These are phyloP conservation scores for Dactylellina sp. DNA, from an alignment of 2,329 filamentous ascomycete genomes.

Conservation along the genomic window DNA sequence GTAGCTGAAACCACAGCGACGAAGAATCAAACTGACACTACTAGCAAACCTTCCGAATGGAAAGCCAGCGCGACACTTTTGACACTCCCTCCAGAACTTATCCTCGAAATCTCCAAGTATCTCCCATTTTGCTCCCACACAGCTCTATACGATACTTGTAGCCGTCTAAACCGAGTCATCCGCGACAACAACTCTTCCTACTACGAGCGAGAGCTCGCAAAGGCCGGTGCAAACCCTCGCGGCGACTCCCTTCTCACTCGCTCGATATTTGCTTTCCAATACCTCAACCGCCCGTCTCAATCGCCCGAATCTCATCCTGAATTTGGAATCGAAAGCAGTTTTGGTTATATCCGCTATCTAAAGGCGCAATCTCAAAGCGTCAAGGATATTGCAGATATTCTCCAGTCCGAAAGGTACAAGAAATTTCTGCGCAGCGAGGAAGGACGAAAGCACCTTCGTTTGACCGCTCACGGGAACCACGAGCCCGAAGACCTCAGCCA, in stretches of 20 bases:
- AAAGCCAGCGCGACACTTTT: conserved; percentile 34
- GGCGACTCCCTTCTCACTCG: conserved; percentile 53
- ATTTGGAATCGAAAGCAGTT: conserved; percentile 45
- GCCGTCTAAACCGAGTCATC: conserved; percentile 50
- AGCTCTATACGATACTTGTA: conserved; percentile 51
- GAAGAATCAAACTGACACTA: conserved; percentile 8
- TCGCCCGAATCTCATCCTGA: conserved; percentile 42
- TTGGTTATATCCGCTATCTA: conserved; percentile 52
- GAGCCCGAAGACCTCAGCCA: conserved; percentile 53
- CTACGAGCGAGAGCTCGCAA: conserved; percentile 52
- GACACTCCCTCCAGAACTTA: conserved; percentile 50
- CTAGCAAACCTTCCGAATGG: conserved; percentile 18
- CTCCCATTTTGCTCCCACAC: conserved; percentile 55
- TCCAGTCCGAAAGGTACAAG: conserved; percentile 42
- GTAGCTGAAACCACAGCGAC: not conserved
- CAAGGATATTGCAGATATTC: conserved; percentile 50
- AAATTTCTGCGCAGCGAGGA: conserved; percentile 42
- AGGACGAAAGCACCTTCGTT: conserved; percentile 48
- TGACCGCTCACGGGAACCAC: conserved; percentile 53
- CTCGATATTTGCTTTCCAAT: conserved; percentile 57
- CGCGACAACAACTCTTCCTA: conserved; percentile 53
- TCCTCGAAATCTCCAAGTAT: conserved; percentile 54
- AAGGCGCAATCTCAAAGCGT: conserved; percentile 45
- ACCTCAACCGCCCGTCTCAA: conserved; percentile 44
- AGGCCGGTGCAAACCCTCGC: conserved; percentile 52